A percentile compares a stretch with the other conserved stretches of the same genome.
These are phyloP conservation scores for Aciculosporium take DNA, from an alignment of 2,329 filamentous ascomycete species.

Conservation along the genomic window DNA sequence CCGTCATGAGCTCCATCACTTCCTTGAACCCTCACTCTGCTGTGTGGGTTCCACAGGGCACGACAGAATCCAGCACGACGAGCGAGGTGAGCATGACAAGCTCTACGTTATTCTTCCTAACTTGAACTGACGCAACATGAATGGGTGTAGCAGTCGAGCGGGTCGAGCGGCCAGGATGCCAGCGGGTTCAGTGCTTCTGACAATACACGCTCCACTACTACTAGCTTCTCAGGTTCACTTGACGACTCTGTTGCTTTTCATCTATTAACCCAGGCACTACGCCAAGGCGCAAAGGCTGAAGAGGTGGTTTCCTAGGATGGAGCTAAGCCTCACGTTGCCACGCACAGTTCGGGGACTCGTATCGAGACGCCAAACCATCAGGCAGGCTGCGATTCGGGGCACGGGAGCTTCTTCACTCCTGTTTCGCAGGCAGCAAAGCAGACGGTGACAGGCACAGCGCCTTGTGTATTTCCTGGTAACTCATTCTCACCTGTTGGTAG, in stretches of 20 bases:
- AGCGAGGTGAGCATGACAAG: slow-evolving; percentile 4
- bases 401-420: background rate
- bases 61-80: background rate
- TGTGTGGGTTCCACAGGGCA: slow-evolving; percentile 1
- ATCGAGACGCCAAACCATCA: background rate
- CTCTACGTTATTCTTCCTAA: background rate
- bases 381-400: background rate
- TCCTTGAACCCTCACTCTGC: slow-evolving; percentile 3
- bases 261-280: slow-evolving; percentile 4
- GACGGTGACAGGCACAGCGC: background rate
- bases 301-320: slow-evolving; percentile 5
- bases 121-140: background rate
- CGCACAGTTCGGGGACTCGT: background rate
- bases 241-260: slow-evolving; percentile 1
- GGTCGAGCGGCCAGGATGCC: background rate
- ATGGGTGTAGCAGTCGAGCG: background rate
- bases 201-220: slow-evolving; percentile 1
- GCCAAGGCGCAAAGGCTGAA: background rate
- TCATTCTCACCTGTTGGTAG: background rate
- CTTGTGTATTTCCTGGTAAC: no score
- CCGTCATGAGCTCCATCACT: slow-evolving; percentile 1
- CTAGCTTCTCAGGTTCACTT: slow-evolving; percentile 3
- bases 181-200: slow-evolving; percentile 1
- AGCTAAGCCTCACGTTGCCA: slow-evolving; percentile 2
- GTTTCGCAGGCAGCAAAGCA: background rate